Evolutionary conservation across 2,329 filamentous ascomycete species (phyloP).

Genomic region (Truncatella angustata): DNA sequence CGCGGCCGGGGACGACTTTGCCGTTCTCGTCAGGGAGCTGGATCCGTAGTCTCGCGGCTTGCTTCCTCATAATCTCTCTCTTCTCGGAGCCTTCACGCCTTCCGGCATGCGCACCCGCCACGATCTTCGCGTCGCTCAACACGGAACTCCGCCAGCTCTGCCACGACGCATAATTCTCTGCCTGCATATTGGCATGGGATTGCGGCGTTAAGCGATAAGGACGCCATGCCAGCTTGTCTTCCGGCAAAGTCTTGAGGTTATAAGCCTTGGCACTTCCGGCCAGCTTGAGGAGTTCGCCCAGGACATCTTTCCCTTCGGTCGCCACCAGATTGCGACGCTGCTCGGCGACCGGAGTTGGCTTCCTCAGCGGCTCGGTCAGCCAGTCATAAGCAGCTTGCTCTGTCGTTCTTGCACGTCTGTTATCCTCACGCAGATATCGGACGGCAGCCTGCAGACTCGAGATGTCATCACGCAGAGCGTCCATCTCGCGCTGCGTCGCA

Average conservation of each 20-base stretch:
- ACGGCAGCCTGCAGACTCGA: constrained; percentile 62
- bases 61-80: constrained; percentile 28
- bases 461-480: constrained; percentile 68
- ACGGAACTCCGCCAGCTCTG: constrained; percentile 56
- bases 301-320: constrained; percentile 61
- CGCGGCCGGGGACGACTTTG: constrained; percentile 37
- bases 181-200: constrained; percentile 64
- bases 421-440: constrained; percentile 67
- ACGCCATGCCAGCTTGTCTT: constrained; percentile 64
- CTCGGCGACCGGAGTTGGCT: constrained; percentile 32
- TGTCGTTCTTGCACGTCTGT: constrained; percentile 56
- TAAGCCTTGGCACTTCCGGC: constrained; percentile 55
- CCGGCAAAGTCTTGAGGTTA: constrained; percentile 55
- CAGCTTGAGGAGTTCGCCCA: constrained; percentile 64
- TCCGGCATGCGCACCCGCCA: constrained; percentile 24
- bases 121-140: constrained; percentile 47
- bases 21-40: constrained; percentile 45
- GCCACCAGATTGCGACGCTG: constrained; percentile 44
- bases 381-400: constrained; percentile 59
- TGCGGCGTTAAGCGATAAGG: constrained; percentile 62
- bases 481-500: constrained; percentile 70
- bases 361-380: constrained; percentile 60
- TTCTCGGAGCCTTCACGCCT: constrained; percentile 17
- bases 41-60: constrained; percentile 50
- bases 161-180: constrained; percentile 65